Evolutionary conservation across 495 filamentous ascomycete species (phyloP).

Genomic region (Daldinia caldariorum): DNA sequence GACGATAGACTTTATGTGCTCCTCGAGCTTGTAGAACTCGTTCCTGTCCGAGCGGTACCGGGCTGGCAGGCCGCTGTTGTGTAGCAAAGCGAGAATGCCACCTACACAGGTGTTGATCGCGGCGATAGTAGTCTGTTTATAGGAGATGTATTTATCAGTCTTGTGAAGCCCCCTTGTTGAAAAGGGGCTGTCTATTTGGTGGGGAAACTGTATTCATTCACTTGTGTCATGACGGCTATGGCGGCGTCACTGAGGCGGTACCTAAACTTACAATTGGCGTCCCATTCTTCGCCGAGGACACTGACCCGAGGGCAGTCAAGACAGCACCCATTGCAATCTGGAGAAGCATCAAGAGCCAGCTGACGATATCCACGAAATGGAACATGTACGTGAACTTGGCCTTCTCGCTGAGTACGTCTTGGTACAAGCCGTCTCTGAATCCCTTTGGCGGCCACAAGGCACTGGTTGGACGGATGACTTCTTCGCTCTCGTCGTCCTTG

Average conservation of each 20-base stretch:
- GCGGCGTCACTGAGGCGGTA: neutral
- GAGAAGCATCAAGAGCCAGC: slow-evolving; percentile 55
- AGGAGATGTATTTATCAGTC: slow-evolving; percentile 19
- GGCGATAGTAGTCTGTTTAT: slow-evolving; percentile 53
- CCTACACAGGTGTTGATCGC: slow-evolving; percentile 60
- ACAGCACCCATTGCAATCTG: slow-evolving; percentile 58
- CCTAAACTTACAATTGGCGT: slow-evolving; percentile 48
- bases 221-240: neutral
- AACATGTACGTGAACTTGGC: slow-evolving; percentile 53
- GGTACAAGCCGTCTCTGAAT: slow-evolving; percentile 56
- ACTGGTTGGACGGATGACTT: slow-evolving; percentile 53
- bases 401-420: slow-evolving; percentile 54
- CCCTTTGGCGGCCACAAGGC: slow-evolving; percentile 58
- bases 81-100: slow-evolving; percentile 59
- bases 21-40: slow-evolving; percentile 58
- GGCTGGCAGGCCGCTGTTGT: slow-evolving; percentile 63
- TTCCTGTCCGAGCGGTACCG: slow-evolving; percentile 57
- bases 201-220: too few relatives aligned
- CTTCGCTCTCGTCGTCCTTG: slow-evolving; percentile 54
- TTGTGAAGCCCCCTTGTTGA: neutral
- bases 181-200: neutral
- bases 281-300: slow-evolving; percentile 38
- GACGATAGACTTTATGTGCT: slow-evolving; percentile 57
- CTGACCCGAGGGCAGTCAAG: slow-evolving; percentile 56
- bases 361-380: slow-evolving; percentile 46